phyloP scores from a whole-genome alignment of 1,284 basidiomycete genomes.

The Ceratobasidium papillatum region DNA sequence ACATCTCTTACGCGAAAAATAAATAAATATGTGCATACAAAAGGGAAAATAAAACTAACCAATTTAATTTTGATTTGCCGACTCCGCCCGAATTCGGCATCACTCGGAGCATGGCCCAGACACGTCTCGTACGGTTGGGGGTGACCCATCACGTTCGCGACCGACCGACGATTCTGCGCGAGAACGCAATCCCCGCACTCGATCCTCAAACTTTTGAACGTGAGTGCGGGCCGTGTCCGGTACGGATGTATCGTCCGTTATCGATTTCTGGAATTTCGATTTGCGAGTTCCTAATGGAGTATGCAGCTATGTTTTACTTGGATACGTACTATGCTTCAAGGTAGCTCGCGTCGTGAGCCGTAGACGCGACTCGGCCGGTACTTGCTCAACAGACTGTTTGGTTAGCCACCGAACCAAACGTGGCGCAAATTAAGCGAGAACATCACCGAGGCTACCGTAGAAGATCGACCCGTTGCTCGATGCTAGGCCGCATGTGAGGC shows the following conservation, averaged over 20 bases:
- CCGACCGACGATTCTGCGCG: background rate
- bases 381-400: conserved; percentile 1
- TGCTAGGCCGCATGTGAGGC: conserved; percentile 1
- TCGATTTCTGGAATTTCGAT: background rate
- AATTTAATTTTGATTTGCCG: conserved; percentile 13
- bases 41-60: background rate
- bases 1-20: background rate
- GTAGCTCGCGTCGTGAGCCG: background rate
- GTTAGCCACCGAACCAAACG: background rate
- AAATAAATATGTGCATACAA: background rate
- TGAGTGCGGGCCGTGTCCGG: background rate
- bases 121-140: background rate
- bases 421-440: conserved; percentile 1
- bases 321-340: background rate
- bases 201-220: background rate
- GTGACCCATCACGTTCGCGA: background rate
- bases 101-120: conserved; percentile 15
- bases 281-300: background rate
- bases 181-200: conserved; percentile 5
- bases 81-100: conserved; percentile 28
- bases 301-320: background rate
- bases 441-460: background rate
- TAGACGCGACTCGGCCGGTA: conserved; percentile 8
- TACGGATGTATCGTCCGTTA: background rate
- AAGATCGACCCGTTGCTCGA: background rate